Base-by-base conservation (phyloP, 83 land plant genomes). In the Picea abies region DNA sequence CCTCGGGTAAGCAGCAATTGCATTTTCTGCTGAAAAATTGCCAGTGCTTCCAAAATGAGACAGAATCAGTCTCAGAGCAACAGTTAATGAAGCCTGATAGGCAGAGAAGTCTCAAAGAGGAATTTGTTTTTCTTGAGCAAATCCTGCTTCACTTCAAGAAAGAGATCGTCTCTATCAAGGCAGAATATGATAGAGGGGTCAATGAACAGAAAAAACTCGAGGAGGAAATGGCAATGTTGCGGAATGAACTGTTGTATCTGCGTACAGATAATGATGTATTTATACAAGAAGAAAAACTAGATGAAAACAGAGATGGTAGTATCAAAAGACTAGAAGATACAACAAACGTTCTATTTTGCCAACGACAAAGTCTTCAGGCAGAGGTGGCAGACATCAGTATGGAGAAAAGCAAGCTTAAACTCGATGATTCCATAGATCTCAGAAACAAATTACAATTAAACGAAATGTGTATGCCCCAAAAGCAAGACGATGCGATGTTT, bases 201-300 rank as follows among this genome's bases (percentile, higher is more conserved):
- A 72, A 72, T 9, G 76, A 39, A 20, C 2, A 22, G 5, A 11
- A 39, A 20, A n/a, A 35, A 39, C 76, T 72, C 76, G 16, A 72
- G 76, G 76, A 35, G 41, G 23, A 72, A 72, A n/a, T 39, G n/a
- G 23, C 76, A 72, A 8, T 8, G 76, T 72, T 72, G 56, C 44
- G 17, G 72, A 69, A 35, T 5, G 41, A 69, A 20, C 6, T 69
- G 37, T 70, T 41, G 19, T 37, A 70, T 70, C 73, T 70, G 47
- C 20, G 11, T 17, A 14, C 39, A 16, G 47, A 70, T 2, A 70
- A 37, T 70, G 12, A 0, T 70, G 11, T 25, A 14, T 15, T 70
- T 17, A 35, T 32, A 17, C 39, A 37, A 19, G 44, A 9, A 17
- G 12, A 9, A 16, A 25, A 37, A 17, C 6, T 3, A 15, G 20